A percentile compares a stretch with the other conserved stretches of the same genome.
These are phyloP conservation scores for Trichoderma parareesei DNA, from an alignment of 495 filamentous ascomycete genomes.

Conservation along the genomic window DNA sequence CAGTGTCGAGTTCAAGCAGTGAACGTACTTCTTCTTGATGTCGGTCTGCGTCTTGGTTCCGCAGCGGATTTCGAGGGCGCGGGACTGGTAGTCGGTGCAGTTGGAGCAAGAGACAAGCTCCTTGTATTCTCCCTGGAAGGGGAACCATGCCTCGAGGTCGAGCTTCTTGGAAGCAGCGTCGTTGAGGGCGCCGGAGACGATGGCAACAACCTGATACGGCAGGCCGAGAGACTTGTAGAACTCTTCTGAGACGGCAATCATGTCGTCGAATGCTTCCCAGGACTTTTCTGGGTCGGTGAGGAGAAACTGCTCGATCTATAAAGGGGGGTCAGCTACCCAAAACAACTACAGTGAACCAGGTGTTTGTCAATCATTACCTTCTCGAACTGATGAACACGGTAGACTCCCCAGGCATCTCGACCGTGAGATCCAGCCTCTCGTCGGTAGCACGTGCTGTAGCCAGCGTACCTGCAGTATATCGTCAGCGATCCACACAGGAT, in stretches of 20 bases:
- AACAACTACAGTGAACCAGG: not conserved
- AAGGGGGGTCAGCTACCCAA: not conserved
- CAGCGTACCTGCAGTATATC: slow-evolving; percentile 54
- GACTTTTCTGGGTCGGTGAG: slow-evolving; percentile 90
- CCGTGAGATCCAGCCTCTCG: slow-evolving; percentile 91
- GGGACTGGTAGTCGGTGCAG: slow-evolving; percentile 90
- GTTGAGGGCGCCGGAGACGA: slow-evolving; percentile 91
- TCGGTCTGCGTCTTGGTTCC: slow-evolving; percentile 73
- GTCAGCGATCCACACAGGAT: not conserved
- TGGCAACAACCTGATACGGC: slow-evolving; percentile 83
- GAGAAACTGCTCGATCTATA: slow-evolving; percentile 83
- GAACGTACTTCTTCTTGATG: slow-evolving; percentile 83
- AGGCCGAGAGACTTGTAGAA: slow-evolving; percentile 88
- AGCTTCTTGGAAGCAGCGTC: slow-evolving; percentile 92
- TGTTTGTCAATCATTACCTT: slow-evolving; percentile 45
- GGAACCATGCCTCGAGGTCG: slow-evolving; percentile 96
- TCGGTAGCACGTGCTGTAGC: slow-evolving; percentile 89
- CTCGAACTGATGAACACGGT: slow-evolving; percentile 97
- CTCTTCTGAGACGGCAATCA: slow-evolving; percentile 84
- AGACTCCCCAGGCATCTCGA: slow-evolving; percentile 96
- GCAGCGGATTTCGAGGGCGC: slow-evolving; percentile 79
- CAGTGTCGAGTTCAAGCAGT: slow-evolving; percentile 85
- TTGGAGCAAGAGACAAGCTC: slow-evolving; percentile 93
- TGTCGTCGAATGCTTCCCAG: slow-evolving; percentile 87
- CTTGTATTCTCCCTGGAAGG: slow-evolving; percentile 94